phyloP scores from a whole-genome alignment of 2,329 filamentous ascomycete species.

The Colletotrichum tropicale region DNA sequence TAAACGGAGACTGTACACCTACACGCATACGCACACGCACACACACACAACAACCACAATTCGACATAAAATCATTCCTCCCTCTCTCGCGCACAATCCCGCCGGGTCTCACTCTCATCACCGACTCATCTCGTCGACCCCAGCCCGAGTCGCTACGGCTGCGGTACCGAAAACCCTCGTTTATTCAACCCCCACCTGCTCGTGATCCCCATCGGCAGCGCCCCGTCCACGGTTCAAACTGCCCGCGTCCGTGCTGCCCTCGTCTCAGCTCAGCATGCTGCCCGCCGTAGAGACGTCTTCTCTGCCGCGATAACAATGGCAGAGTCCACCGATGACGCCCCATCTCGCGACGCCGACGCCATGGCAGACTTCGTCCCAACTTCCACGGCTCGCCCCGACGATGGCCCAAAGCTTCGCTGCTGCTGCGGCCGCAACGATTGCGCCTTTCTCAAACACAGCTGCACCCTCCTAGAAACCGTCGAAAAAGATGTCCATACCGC shows the following conservation, averaged over 20 bases:
- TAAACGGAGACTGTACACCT: neutral
- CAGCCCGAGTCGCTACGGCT: neutral
- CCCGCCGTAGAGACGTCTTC: neutral
- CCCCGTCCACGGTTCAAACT: neutral
- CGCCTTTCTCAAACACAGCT: conserved; percentile 81
- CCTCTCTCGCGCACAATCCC: neutral
- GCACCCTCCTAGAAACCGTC: conserved; percentile 75
- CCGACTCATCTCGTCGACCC: neutral
- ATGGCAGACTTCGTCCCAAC: conserved; percentile 21
- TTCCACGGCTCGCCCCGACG: conserved; percentile 14
- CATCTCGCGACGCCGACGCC: conserved; percentile 4
- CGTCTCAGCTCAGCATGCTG: conserved; percentile 15
- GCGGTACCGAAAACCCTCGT: neutral
- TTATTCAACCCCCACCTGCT: neutral
- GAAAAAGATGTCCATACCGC: conserved; percentile 89
- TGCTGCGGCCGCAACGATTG: conserved; percentile 88
- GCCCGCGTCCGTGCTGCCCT: neutral
- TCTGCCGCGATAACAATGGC: conserved; percentile 19
- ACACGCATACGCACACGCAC: neutral
- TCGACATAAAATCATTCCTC: conserved; percentile 5
- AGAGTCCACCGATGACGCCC: conserved; percentile 11
- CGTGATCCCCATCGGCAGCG: neutral
- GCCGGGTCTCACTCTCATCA: neutral
- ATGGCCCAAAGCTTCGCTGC: conserved; percentile 59
- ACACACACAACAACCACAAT: neutral